Evolutionary conservation across 75 land plant genomes (phyloP), one percentile per base, ranked within the genome.

Genomic region (Pinus taeda): DNA sequence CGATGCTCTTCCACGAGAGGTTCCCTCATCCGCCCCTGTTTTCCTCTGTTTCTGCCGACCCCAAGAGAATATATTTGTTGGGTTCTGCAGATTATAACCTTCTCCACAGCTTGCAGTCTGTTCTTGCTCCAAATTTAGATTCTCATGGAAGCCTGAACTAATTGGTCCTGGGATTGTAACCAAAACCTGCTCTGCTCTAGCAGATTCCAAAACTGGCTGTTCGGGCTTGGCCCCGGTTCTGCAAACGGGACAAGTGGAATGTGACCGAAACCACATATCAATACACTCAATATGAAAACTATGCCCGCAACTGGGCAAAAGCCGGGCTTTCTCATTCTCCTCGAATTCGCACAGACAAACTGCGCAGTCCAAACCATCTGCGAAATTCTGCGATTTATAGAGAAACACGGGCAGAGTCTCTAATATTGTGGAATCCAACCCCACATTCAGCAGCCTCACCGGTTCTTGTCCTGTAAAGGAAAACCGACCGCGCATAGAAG

Each of bases 181-280:
- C 0, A 9, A 45, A 45, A 45, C 49, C 49, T 45, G 49, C 49
- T 45, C 49, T 45, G 49, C 8, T 45, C 49, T 6, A 45, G 49
- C 49, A 45, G 49, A 45, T 45, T 45, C 49, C 49, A 45, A 45
- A 45, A 45, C 49, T 45, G 49, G 49, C 49, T 45, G 49, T 45
- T 45, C 49, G 8, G 49, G 49, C 49, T 45, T 45, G 79, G 77
- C 61, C 57, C 60, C 53, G 36, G 82, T 59, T 21, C 86, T 57
- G 81, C 84, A 82, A 12, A 82, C 74, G 0, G 84, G 84, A 64
- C 84, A 82, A 14, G 81, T 59, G 17, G 84, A 71, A 60, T 82
- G 81, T 13, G 57, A 39, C 24, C 15, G 57, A 15, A 82, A 66
- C 84, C 84, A 82, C 33, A 56, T 72, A 13, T 82, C 84, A 37